Conservation (phyloP, 768 basidiomycete species). For the Suillus lakei region DNA sequence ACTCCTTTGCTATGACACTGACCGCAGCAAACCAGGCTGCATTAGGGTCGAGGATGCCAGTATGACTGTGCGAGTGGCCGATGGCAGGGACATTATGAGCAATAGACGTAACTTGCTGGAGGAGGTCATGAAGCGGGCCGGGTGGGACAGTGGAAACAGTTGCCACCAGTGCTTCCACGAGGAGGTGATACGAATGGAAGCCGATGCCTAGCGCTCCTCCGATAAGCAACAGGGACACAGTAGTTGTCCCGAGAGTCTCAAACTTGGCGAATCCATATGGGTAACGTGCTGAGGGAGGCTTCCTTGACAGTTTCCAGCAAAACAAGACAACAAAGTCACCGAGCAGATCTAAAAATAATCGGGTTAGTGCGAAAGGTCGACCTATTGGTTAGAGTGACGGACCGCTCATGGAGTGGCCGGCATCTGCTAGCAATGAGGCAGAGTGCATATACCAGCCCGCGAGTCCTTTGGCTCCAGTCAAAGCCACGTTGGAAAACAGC, state of each 20-base stretch:
- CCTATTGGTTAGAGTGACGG: constrained; percentile 30
- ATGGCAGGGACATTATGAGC: constrained; percentile 59
- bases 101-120: constrained; percentile 58
- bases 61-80: constrained; percentile 58
- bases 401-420: constrained; percentile 91
- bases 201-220: constrained; percentile 86
- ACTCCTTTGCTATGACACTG: constrained; percentile 87
- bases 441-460: constrained; percentile 93
- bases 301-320: constrained; percentile 84
- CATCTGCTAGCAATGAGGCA: constrained; percentile 90
- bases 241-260: constrained; percentile 93
- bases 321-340: constrained; percentile 92
- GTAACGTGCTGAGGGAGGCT: constrained; percentile 77
- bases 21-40: constrained; percentile 95
- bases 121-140: constrained; percentile 65
- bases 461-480: constrained; percentile 83
- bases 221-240: constrained; percentile 85
- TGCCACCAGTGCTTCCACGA: constrained; percentile 72
- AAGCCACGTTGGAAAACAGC: constrained; percentile 76
- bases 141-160: constrained; percentile 67
- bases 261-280: constrained; percentile 94
- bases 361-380: constrained; percentile 16
- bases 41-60: constrained; percentile 78
- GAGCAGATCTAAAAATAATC: constrained; percentile 60
- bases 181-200: constrained; percentile 87